These are phyloP conservation scores for Pythium apleroticum DNA, from an alignment of 352 stramenopile genomes.

Conservation along the genomic window DNA sequence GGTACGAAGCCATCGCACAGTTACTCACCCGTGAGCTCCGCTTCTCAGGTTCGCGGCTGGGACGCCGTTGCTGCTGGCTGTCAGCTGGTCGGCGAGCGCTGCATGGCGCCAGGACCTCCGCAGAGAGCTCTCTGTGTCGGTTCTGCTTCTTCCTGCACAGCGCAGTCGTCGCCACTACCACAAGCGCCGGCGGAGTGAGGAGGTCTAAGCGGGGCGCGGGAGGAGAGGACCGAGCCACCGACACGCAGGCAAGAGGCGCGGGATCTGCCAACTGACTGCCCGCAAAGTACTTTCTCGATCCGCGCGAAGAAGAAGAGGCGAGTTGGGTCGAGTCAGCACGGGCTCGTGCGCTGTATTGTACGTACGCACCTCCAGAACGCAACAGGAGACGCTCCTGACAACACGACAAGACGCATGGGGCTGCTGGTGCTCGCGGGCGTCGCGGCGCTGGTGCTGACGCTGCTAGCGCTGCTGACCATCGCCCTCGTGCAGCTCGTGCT, in stretches of 20 bases:
- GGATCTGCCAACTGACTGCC: slow-evolving; percentile 23
- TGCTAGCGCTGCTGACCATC: slow-evolving; percentile 23
- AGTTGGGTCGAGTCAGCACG: not conserved
- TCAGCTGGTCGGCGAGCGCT: not conserved
- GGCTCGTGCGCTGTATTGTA: not conserved
- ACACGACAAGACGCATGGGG: slow-evolving; percentile 23
- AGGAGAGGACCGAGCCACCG: not conserved
- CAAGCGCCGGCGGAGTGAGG: not conserved
- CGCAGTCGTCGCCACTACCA: too few species aligned
- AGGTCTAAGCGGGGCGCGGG: not conserved
- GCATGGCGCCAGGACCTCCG: not conserved
- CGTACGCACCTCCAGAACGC: not conserved
- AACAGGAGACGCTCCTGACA: not conserved
- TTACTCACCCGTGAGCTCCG: slow-evolving; percentile 23
- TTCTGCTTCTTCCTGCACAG: slow-evolving; percentile 7
- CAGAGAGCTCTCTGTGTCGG: slow-evolving; percentile 8
- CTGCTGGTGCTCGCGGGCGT: slow-evolving; percentile 27
- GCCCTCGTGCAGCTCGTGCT: slow-evolving; percentile 37
- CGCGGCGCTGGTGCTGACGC: slow-evolving; percentile 28
- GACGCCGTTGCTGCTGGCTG: slow-evolving; percentile 8
- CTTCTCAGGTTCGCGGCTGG: slow-evolving; percentile 15
- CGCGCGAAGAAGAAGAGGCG: not conserved
- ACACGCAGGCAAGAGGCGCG: not conserved
- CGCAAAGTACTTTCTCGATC: not conserved
- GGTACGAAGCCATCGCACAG: not conserved